A percentile compares a stretch with the other conserved stretches of the same genome.
phyloP scores from a whole-genome alignment of 164 flowering plant species.

The Vitis rotundifolia region DNA sequence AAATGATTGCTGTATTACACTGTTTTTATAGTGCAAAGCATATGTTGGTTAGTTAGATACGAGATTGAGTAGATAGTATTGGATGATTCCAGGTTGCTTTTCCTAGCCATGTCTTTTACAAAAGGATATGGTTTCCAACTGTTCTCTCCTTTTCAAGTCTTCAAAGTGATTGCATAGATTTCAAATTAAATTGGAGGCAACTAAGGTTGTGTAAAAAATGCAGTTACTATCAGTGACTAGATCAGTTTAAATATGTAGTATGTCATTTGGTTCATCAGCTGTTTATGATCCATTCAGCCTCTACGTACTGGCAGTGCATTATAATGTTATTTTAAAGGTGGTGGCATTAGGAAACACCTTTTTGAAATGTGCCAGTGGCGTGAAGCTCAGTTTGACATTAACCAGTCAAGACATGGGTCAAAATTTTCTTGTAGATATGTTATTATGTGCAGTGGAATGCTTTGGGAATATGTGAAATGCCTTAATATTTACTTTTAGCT shows the following conservation, averaged over 20 bases:
- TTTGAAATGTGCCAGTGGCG: constrained; percentile 2
- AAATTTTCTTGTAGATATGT: no score
- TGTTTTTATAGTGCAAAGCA: neutral
- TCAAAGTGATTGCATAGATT: no score
- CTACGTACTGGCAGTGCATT: neutral
- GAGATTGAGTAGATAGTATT: neutral
- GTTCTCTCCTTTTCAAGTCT: neutral
- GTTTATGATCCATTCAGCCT: constrained; percentile 4
- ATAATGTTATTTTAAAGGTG: neutral
- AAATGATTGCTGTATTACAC: constrained; percentile 6
- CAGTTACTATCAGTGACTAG: no score
- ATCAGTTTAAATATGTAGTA: no score
- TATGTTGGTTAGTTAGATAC: neutral
- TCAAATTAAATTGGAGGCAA: no score
- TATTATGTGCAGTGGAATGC: no score
- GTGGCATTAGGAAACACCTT: constrained; percentile 12
- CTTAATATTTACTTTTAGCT: no score
- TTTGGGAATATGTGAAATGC: no score
- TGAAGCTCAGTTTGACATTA: neutral
- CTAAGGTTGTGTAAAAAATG: no score
- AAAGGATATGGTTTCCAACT: neutral
- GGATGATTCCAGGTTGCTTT: neutral
- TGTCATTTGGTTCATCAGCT: neutral
- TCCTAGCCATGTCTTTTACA: neutral
- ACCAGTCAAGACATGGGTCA: no score